A percentile compares a stretch with the other conserved stretches of the same genome.
Conservation (phyloP, 805 yeast species). For the Lachancea nothofagi region DNA sequence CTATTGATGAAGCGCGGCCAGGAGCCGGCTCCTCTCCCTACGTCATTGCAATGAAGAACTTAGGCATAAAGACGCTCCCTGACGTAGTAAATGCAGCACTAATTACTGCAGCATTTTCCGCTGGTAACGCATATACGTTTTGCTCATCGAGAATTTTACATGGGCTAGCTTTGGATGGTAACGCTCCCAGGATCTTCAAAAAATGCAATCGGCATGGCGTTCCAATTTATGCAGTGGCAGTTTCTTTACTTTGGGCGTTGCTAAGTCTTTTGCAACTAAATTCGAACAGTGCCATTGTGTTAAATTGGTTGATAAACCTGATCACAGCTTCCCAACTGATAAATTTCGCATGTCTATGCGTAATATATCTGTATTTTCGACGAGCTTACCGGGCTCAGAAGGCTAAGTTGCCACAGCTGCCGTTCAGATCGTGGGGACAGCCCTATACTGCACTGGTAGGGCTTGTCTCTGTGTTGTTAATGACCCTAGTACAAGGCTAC, state of each 20-base stretch:
- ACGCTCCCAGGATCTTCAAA: constrained; percentile 64
- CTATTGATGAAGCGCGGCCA: constrained; percentile 55
- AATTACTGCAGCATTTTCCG: constrained; percentile 69
- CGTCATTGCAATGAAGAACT: constrained; percentile 72
- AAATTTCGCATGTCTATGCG: constrained; percentile 52
- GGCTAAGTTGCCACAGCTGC: constrained; percentile 34
- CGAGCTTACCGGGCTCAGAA: constrained; percentile 53
- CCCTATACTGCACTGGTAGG: constrained; percentile 55
- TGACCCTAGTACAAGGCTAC: constrained; percentile 65
- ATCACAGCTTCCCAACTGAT: constrained; percentile 65
- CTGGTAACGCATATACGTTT: constrained; percentile 77
- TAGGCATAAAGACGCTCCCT: constrained; percentile 63
- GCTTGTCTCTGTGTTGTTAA: constrained; percentile 38
- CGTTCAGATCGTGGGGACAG: constrained; percentile 52
- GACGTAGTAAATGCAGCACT: constrained; percentile 74
- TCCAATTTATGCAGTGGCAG: constrained; percentile 54
- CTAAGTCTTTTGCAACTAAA: constrained; percentile 62
- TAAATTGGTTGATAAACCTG: constrained; percentile 67
- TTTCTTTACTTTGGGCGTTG: constrained; percentile 53
- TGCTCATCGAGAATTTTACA: constrained; percentile 65
- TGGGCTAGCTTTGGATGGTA: constrained; percentile 65
- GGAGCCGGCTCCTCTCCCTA: constrained; percentile 81
- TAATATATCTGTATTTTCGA: constrained; percentile 57
- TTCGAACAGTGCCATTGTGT: constrained; percentile 53
- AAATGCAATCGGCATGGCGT: constrained; percentile 62